A percentile compares a stretch with the other conserved stretches of the same genome.
phyloP scores from a whole-genome alignment of 2,329 filamentous ascomycete species.

The Sclerotinia spermophila region DNA sequence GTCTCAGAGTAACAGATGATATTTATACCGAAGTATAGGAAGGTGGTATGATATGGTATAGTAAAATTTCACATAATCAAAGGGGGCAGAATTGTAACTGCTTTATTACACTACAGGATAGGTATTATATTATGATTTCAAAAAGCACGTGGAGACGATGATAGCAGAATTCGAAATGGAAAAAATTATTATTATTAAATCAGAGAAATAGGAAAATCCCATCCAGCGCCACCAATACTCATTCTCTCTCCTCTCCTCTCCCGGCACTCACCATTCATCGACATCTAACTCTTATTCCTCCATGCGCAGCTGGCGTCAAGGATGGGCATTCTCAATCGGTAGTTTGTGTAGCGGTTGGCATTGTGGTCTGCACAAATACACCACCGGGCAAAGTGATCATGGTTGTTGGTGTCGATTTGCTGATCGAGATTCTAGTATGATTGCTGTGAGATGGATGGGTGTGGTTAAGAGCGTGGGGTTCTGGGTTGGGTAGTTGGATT shows the following conservation, averaged over 20 bases:
- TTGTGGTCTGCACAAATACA: neutral
- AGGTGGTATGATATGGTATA: too few relatives aligned
- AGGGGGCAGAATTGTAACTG: neutral
- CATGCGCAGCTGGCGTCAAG: neutral
- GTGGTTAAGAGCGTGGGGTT: neutral
- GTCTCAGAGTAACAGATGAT: neutral
- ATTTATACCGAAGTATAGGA: too few relatives aligned
- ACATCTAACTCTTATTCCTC: neutral
- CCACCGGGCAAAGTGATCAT: neutral
- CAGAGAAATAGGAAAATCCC: neutral
- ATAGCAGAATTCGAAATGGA: neutral
- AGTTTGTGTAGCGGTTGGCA: neutral
- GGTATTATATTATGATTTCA: neutral
- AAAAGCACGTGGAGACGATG: neutral
- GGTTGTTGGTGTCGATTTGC: neutral
- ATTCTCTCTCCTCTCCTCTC: neutral
- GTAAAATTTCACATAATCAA: neutral
- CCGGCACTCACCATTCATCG: neutral
- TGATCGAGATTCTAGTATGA: neutral
- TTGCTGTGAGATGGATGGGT: neutral
- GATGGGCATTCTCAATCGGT: neutral
- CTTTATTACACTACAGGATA: neutral
- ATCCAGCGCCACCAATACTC: neutral
- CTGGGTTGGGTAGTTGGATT: neutral
- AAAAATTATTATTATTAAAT: neutral